Evolutionary conservation across 2,329 filamentous ascomycete genomes (phyloP), one percentile per base, ranked within the genome.

Genomic region (Chaetothyriales sp.): DNA sequence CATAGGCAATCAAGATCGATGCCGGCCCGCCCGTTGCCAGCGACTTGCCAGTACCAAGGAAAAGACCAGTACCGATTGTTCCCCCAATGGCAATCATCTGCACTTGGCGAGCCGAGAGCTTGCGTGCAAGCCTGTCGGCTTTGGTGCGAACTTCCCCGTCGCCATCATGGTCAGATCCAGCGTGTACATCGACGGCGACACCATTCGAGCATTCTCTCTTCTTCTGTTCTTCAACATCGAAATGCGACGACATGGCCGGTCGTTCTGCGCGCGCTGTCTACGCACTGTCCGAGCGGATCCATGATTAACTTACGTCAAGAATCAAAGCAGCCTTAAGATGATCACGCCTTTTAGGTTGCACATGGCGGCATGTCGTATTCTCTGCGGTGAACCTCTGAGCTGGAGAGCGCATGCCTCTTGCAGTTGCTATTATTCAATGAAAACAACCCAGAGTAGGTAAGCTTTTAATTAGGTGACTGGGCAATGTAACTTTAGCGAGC

Each of bases 41-140:
- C 10, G 86, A 81, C 53, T 72, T 74, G 49, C 86, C 87, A 0
- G 86, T 90, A 25, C 86, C 85, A 37, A 95, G 86, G 65, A 95
- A 95, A 2, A 95, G 74, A 59, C 89, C 89, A 28, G 85, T 89
- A 80, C 85, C 86, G 61, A 95, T 94, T 6, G 85, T 90, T 43
- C 89, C 89, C 61, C 89, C 89, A 60, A 95, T 94, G 13, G 89
- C 89, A 73, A 46, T 61, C 62, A 54, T 59, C 54, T 61, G 58
- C 44, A 57, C 77, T 62, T 83, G 80, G 18, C 79, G 74, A 13
- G 77, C 69, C 2, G 76, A 78, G 10, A 82, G 69, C 44, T 76
- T 73, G 4, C 80, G 75, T 18, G 70, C 70, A 9, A 83, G 68
- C 50, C 67, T 69, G 58, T 79, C 75, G 2, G 70, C 67, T 20